A percentile compares a stretch with the other conserved stretches of the same genome.
phyloP scores from a whole-genome alignment of 1,139 yeast species.

The Zygoascus meyerae region DNA sequence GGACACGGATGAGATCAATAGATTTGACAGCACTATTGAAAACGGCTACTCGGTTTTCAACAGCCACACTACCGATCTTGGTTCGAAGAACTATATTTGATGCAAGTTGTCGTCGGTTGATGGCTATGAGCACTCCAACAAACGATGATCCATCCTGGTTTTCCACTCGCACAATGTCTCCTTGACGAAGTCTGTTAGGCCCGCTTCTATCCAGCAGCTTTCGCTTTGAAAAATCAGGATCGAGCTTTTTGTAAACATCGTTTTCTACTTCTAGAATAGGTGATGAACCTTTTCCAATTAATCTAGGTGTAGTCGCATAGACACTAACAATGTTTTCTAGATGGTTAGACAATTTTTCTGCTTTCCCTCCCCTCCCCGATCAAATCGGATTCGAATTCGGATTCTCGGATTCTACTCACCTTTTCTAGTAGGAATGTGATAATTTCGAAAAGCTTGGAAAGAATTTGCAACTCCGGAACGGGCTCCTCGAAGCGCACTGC shows the following conservation, averaged over 20 bases:
- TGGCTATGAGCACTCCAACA: conserved; percentile 69
- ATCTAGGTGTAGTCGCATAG: conserved; percentile 30
- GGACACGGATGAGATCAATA: conserved; percentile 69
- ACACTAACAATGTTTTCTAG: conserved; percentile 31
- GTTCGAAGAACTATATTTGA: conserved; percentile 73
- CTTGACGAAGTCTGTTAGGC: conserved; percentile 58
- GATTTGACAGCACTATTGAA: conserved; percentile 71
- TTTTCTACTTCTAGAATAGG: conserved; percentile 46
- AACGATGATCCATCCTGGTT: conserved; percentile 65
- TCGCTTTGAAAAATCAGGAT: conserved; percentile 68
- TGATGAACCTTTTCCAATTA: conserved; percentile 41
- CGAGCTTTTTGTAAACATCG: conserved; percentile 52
- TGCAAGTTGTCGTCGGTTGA: conserved; percentile 65
- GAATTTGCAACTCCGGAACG: background rate
- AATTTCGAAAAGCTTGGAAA: conserved; percentile 1
- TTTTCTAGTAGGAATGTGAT: conserved; percentile 5
- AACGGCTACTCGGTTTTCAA: conserved; percentile 71
- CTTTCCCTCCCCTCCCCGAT: background rate
- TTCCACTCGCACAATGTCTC: conserved; percentile 74
- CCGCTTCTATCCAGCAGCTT: conserved; percentile 48
- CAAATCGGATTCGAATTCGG: too few relatives aligned
- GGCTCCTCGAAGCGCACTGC: conserved; percentile 2
- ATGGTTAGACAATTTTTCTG: background rate
- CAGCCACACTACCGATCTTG: conserved; percentile 70
- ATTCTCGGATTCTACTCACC: too few relatives aligned